Evolutionary conservation across 805 yeast genomes (phyloP), one percentile per base, ranked within the genome.

Genomic region (Vanderwaltozyma polyspora): DNA sequence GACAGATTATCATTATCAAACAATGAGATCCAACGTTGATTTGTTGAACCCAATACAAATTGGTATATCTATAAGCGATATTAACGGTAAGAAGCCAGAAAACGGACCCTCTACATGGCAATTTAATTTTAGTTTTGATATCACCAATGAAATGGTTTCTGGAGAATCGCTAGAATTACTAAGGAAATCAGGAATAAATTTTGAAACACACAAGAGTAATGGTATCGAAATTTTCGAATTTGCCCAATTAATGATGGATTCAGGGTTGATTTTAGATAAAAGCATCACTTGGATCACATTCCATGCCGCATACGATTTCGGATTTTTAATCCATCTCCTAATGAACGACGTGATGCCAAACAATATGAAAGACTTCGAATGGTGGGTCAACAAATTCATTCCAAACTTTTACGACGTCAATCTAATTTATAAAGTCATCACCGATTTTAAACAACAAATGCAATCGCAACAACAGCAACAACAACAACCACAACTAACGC

Each of bases 271-370:
- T 25, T 63, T 91, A 47, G 77, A 83, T 46, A 45, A 57, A 14
- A 50, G 59, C 26, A 72, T 84, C 30, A 75, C 78, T 34, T 91
- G 98, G 98, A 68, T 85, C 34, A 79, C 94, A 40, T 91, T 80
- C 61, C 96, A 91, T 56, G 78, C 77, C 1, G 98, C 97, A 10
- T 91, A 91, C 59, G 98, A 91, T 57, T 72, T 87, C 53, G 98
- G 97, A 2, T 87, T 87, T 56, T 64, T 91, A 39, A 62, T 86
- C 12, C 75, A 93, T 32, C 66, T 85, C 43, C 65, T 89, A 52
- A 74, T 79, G 46, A 83, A 84, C 57, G 71, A 74, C 32, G 61
- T 67, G 32, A 79, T 89, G 68, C 97, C 97, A 1, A 71, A 70
- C 19, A 81, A 78, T 44, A 87, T 81, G 53, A 72, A 73, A 27